Base-by-base conservation (phyloP, 176 grass and related monocot species). In the Phoenix dactylifera region DNA sequence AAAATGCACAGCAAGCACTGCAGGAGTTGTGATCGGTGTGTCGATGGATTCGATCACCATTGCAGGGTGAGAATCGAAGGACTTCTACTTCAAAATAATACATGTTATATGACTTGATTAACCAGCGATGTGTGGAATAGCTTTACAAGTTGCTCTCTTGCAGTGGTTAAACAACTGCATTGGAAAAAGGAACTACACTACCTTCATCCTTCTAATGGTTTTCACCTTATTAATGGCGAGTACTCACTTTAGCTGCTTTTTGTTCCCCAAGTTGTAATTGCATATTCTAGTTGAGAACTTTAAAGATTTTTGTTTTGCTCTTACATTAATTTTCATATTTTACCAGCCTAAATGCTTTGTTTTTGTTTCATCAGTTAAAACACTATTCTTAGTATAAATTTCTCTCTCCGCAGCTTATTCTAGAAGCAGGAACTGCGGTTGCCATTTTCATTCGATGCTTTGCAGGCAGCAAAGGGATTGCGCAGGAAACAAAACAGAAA, bases 91-190 rank as follows among this genome's bases (percentile, higher is more conserved):
- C 35, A 44, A 44, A 44, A 10, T 44, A 14, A 14, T 12, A 14
- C 35, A 12, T 12, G 14, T 44, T 44, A 44, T 12, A 44, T 44
- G 9, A 44, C 35, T 30, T 1, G 14, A 44, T 44, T 44, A 44
- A 14, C 35, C 35, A 44, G 10, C 14, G 35, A 44, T 14, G 2
- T 44, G 9, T 44, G 35, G 35, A 44, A 14, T 44, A 44, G 35
- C 14, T 44, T 44, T 44, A 44, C 35, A 55, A 48, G 24, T 18
- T 58, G 74, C 1, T 84, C 64, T 60, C 9, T 68, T 20, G 18
- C 81, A 92, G 87, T 97, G 93, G 93, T 66, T 97, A 56, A 97
- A 97, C 82, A 97, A 97, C 70, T 97, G 93, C 81, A 97, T 97
- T 73, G 93, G 93, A 24, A 85, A 67, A 80, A 91, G 72, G 64